Evolutionary conservation across 495 filamentous ascomycete genomes (phyloP), one percentile per base, ranked within the genome.

Genomic region (Daldinia childiae): DNA sequence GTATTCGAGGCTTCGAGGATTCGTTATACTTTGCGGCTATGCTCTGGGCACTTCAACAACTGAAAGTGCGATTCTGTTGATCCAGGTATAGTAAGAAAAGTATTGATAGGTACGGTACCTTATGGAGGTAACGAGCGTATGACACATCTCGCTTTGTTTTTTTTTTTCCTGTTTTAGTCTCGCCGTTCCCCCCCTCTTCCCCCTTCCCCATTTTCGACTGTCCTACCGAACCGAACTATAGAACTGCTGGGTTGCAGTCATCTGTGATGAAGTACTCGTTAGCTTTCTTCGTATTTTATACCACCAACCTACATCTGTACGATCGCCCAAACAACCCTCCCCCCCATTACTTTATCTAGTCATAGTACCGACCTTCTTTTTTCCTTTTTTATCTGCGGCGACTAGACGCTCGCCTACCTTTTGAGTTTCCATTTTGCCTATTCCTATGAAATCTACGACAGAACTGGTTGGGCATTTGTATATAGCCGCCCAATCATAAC

Each of bases 401-500:
- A 21, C 17, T 34, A 45, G 30, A 29, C 56, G 30, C 21, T 43
- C 32, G n/a, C 43, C 38, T 43, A 57, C 50, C 39, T 36, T 55
- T 60, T 45, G 9, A 14, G 41, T 45, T 60, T 60, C 15, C 26
- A 69, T 66, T 73, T 65, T 73, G 71, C 62, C 71, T 73, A 69
- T 73, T 73, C 17, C 61, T 56, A 41, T 34, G 19, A 57, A 54
- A 15, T 57, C 29, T 58, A 62, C 71, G 62, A 73, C 36, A 30
- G 52, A 50, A 66, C 11, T 54, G 45, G 58, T 14, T 43, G 45
- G 58, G 43, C 17, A 34, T 66, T 66, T 62, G 34, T 69, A 73
- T 73, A 66, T 66, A 69, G 11, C 71, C 71, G 65, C 43, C 71
- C 71, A 73, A 73, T 73, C 66, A 73, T 41, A 69, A 15, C 51